phyloP scores from a whole-genome alignment of 2,329 filamentous ascomycete species.

The Neoscytalidium dimidiatum region DNA sequence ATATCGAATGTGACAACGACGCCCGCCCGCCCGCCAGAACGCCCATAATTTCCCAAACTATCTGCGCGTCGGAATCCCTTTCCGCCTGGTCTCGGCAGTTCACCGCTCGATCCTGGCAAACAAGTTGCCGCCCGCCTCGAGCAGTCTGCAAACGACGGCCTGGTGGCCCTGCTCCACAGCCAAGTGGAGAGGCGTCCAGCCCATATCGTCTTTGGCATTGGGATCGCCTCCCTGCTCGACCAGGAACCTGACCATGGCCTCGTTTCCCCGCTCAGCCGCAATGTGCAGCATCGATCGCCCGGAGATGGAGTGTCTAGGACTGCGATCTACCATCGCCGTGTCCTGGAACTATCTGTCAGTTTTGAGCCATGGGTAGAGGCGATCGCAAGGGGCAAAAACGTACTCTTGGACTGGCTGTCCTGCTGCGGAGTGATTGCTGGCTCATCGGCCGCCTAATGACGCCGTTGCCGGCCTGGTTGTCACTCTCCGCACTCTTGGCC shows the following conservation, averaged over 20 bases:
- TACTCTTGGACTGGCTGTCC: not conserved
- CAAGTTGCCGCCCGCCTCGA: not conserved
- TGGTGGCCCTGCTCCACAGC: slow-evolving; percentile 1
- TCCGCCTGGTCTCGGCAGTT: not conserved
- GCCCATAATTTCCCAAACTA: too few species aligned
- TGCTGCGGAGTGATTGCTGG: not conserved
- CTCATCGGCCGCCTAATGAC: not conserved
- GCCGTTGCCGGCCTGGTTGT: not conserved
- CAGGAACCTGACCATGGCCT: not conserved
- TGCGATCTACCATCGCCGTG: not conserved
- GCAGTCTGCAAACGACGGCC: not conserved
- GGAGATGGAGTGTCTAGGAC: not conserved
- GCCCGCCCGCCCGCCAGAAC: not conserved
- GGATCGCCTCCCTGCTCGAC: slow-evolving; percentile 7
- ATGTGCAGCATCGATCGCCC: slow-evolving; percentile 5
- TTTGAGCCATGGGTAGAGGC: not conserved
- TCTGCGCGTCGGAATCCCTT: too few species aligned
- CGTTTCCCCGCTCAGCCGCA: slow-evolving; percentile 2
- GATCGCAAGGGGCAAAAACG: not conserved
- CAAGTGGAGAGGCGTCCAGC: slow-evolving; percentile 1
- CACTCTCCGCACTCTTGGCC: not conserved
- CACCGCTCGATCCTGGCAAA: not conserved
- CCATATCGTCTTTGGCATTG: not conserved
- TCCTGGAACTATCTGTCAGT: not conserved
- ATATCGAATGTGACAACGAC: not conserved